phyloP scores from a whole-genome alignment of 2,329 filamentous ascomycete genomes.

The Beauveria scarabaeidicola region DNA sequence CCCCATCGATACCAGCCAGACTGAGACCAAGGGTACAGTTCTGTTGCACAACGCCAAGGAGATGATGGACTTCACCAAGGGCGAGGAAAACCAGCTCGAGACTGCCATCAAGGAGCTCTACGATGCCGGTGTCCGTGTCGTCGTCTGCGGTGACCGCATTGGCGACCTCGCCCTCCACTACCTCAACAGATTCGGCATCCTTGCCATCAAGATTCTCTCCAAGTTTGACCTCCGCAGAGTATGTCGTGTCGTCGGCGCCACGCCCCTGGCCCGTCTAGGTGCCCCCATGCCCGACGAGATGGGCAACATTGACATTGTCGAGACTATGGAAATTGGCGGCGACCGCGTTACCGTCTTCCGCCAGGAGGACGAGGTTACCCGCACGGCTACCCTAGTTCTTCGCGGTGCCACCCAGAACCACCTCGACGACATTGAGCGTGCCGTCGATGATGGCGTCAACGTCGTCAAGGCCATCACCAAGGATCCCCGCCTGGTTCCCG shows the following conservation, averaged over 20 bases:
- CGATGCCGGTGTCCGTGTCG: slow-evolving; percentile 85
- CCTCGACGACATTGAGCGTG: slow-evolving; percentile 91
- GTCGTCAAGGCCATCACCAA: slow-evolving; percentile 97
- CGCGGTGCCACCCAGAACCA: slow-evolving; percentile 97
- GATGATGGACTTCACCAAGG: slow-evolving; percentile 97
- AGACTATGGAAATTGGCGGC: slow-evolving; percentile 95
- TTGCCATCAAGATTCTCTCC: slow-evolving; percentile 92
- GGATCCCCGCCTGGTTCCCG: slow-evolving; percentile 83
- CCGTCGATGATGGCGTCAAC: slow-evolving; percentile 96
- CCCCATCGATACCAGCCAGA: slow-evolving; percentile 90
- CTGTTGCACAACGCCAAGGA: slow-evolving; percentile 95
- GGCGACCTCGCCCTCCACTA: slow-evolving; percentile 96
- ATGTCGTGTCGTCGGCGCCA: slow-evolving; percentile 93
- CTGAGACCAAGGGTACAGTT: slow-evolving; percentile 97
- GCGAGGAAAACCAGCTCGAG: slow-evolving; percentile 89
- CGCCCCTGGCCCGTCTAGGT: slow-evolving; percentile 87
- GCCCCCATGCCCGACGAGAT: slow-evolving; percentile 99
- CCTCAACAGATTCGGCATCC: slow-evolving; percentile 92
- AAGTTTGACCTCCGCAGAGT: slow-evolving; percentile 95
- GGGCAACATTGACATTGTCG: slow-evolving; percentile 88
- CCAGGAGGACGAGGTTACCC: slow-evolving; percentile 86
- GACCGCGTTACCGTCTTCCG: slow-evolving; percentile 98
- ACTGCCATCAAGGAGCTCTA: slow-evolving; percentile 88
- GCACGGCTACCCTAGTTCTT: slow-evolving; percentile 89
- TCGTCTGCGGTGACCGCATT: slow-evolving; percentile 86